phyloP scores from a whole-genome alignment of 164 flowering plant genomes.

The Piper betle region DNA sequence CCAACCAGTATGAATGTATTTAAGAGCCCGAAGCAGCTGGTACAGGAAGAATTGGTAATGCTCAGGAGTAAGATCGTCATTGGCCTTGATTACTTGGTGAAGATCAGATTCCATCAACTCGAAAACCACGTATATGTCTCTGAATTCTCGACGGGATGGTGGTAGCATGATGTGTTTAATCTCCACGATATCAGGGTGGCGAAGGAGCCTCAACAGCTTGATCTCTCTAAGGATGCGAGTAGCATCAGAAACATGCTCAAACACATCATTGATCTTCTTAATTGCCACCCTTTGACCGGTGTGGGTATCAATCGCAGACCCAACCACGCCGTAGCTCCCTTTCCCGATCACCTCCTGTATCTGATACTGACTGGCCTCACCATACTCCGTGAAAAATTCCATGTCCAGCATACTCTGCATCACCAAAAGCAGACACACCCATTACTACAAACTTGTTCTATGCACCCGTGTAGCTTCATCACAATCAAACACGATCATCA shows the following conservation, averaged over 20 bases:
- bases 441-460: background rate
- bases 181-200: slow-evolving; percentile 72
- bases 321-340: slow-evolving; percentile 91
- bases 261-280: slow-evolving; percentile 72
- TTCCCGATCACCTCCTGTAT: slow-evolving; percentile 77
- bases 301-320: slow-evolving; percentile 68
- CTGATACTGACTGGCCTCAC: slow-evolving; percentile 72
- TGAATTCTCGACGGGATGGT: slow-evolving; percentile 71
- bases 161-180: slow-evolving; percentile 90
- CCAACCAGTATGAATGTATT: slow-evolving; percentile 78
- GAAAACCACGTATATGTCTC: slow-evolving; percentile 83
- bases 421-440: background rate
- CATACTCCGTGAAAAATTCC: slow-evolving; percentile 86
- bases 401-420: slow-evolving; percentile 41
- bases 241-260: slow-evolving; percentile 92
- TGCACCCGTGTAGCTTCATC: too few species aligned
- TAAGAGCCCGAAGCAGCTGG: slow-evolving; percentile 81
- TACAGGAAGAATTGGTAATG: slow-evolving; percentile 78
- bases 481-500: too few species aligned
- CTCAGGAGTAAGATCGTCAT: slow-evolving; percentile 73
- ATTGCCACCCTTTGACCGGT: slow-evolving; percentile 85
- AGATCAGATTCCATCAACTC: slow-evolving; percentile 95
- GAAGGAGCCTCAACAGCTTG: slow-evolving; percentile 70
- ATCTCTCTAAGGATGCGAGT: slow-evolving; percentile 82
- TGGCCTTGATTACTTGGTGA: slow-evolving; percentile 73